Evolutionary conservation across 257 asterid genomes (phyloP).

Genomic region (Gentiana straminea): DNA sequence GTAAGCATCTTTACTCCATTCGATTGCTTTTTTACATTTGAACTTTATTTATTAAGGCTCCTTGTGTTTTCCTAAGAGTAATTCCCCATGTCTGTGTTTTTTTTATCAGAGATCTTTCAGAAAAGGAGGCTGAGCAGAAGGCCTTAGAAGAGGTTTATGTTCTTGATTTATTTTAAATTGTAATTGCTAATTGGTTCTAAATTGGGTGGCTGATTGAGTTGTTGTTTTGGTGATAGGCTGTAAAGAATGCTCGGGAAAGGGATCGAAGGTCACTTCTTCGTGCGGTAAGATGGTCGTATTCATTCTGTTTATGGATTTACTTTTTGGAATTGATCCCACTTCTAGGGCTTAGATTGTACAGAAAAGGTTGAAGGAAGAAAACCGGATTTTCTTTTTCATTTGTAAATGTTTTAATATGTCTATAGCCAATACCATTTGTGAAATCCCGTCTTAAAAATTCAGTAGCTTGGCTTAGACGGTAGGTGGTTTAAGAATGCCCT

Average conservation of each 20-base stretch:
- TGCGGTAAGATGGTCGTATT: constrained; percentile 36
- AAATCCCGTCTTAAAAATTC: too few relatives aligned
- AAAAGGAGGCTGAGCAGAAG: constrained; percentile 84
- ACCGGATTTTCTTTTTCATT: too few relatives aligned
- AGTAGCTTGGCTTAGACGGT: too few relatives aligned
- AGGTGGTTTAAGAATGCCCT: too few relatives aligned
- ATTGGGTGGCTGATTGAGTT: constrained; percentile 9
- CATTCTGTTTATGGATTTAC: background rate
- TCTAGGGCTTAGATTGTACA: background rate
- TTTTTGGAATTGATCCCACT: background rate
- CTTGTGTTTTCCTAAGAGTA: background rate
- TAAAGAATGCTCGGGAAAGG: constrained; percentile 90
- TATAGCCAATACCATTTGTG: too few relatives aligned
- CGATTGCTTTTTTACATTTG: too few relatives aligned
- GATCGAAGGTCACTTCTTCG: constrained; percentile 74
- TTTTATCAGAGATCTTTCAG: constrained; percentile 53
- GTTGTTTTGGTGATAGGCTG: constrained; percentile 48
- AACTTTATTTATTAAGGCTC: background rate
- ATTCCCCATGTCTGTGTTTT: background rate
- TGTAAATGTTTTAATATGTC: too few relatives aligned
- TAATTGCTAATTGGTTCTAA: background rate
- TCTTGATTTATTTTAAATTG: background rate
- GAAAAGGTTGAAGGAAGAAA: background rate
- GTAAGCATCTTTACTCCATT: constrained; percentile 15
- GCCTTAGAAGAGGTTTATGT: constrained; percentile 58